These are phyloP conservation scores for Cryphonectria japonica DNA, from an alignment of 2,329 filamentous ascomycete genomes.

Conservation along the genomic window DNA sequence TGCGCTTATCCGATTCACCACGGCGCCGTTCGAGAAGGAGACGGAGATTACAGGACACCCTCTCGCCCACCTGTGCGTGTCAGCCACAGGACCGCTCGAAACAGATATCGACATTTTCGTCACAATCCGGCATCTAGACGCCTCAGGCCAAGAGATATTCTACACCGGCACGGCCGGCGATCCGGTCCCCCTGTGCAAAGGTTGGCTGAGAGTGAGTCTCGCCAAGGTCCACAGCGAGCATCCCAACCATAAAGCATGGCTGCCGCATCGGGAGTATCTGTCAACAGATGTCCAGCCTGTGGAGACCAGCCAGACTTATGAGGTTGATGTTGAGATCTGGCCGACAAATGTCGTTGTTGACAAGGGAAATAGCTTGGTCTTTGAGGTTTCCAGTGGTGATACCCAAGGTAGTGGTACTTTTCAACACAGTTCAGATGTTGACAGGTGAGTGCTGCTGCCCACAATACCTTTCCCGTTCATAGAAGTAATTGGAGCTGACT, in stretches of 20 bases:
- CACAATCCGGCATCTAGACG: slow-evolving; percentile 61
- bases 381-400: slow-evolving; percentile 60
- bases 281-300: slow-evolving; percentile 60
- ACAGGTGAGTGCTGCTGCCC: slow-evolving; percentile 42
- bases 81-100: slow-evolving; percentile 58
- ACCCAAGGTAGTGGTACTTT: slow-evolving; percentile 65
- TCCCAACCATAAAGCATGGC: slow-evolving; percentile 54
- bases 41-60: slow-evolving; percentile 73
- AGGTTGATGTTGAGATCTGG: slow-evolving; percentile 67
- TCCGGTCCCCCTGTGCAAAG: slow-evolving; percentile 64
- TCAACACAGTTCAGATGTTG: slow-evolving; percentile 53
- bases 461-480: background rate
- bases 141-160: slow-evolving; percentile 59
- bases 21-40: slow-evolving; percentile 60
- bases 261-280: slow-evolving; percentile 63
- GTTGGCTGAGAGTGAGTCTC: slow-evolving; percentile 63
- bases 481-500: slow-evolving; percentile 7
- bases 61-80: slow-evolving; percentile 66
- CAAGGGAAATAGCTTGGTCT: slow-evolving; percentile 54
- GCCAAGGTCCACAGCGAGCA: slow-evolving; percentile 57
- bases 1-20: slow-evolving; percentile 61
- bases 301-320: slow-evolving; percentile 58
- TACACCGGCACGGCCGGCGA: slow-evolving; percentile 71
- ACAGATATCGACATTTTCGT: slow-evolving; percentile 67
- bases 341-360: slow-evolving; percentile 62